phyloP scores from a whole-genome alignment of 202 grass and related monocot species.

The Eragrostis tef region DNA sequence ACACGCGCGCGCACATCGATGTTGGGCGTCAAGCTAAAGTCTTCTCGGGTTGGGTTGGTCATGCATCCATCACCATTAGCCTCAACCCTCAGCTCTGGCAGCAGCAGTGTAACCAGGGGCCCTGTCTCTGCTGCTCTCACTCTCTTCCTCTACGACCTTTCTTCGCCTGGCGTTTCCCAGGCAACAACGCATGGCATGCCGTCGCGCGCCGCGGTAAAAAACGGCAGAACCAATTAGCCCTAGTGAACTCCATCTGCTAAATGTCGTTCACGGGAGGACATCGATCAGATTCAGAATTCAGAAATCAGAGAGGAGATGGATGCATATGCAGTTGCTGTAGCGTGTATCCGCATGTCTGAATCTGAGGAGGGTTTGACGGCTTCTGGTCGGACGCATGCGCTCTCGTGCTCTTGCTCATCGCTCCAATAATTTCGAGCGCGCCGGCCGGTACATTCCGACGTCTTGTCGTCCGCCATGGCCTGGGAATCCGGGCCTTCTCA shows the following conservation, averaged over 20 bases:
- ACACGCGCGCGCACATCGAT: not conserved
- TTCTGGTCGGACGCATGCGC: slow-evolving; percentile 36
- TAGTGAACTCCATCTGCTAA: not conserved
- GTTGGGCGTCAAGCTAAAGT: not conserved
- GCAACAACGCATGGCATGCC: not conserved
- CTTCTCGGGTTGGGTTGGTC: not conserved
- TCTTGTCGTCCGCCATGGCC: slow-evolving; percentile 41
- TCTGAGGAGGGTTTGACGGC: slow-evolving; percentile 35
- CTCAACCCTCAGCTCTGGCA: not conserved
- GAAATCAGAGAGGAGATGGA: not conserved
- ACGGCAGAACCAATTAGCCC: not conserved
- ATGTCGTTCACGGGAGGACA: slow-evolving; percentile 26
- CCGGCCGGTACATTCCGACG: slow-evolving; percentile 47
- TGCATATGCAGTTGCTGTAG: not conserved
- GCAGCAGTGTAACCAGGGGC: not conserved
- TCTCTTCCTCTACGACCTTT: slow-evolving; percentile 5
- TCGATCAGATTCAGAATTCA: slow-evolving; percentile 1
- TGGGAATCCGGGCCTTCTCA: slow-evolving; percentile 21
- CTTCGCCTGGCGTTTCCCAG: not conserved
- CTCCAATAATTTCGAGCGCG: slow-evolving; percentile 45
- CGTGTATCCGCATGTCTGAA: not conserved
- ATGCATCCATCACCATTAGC: not conserved
- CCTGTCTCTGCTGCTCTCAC: not conserved
- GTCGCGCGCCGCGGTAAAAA: not conserved
- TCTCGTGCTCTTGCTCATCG: not conserved